Base-by-base conservation (phyloP, 495 filamentous ascomycete species). In the Penicillium salamii region DNA sequence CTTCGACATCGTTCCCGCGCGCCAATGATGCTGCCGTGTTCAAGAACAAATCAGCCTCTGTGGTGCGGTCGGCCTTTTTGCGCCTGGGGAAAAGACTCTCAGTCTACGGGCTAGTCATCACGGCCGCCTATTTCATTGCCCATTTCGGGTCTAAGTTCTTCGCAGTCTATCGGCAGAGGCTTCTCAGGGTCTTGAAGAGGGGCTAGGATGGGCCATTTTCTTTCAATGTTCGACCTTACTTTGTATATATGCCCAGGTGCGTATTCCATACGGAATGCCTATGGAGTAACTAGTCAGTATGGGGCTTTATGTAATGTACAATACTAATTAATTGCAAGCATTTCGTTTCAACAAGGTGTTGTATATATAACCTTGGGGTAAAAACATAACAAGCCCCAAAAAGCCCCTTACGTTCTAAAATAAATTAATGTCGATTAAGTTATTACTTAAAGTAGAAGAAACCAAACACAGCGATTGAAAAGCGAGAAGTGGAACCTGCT, bases 1-100 rank as follows among this genome's bases (percentile, higher is more conserved):
- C 54, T 1, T 36, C 35, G 1, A 42, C 33, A 13, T 33, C 48
- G 3, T 62, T 62, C 42, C 55, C 58, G 17, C 42, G 44, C 7
- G 42, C 36, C 18, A 39, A 39, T 39, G 36, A 39, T 21, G 36
- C 36, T 32, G 42, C 37, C 12, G 19, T 50, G 13, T 51, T 50
- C 20, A 35, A 29, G 23, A 20, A 47, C 36, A 51, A 55, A 21
- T 39, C 36, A 4, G 36, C 36, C 14, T 12, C 36, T n/a, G 36
- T 39, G 14, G 18, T 20, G 36, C 36, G 36, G 1, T 14, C 36
- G 11, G 36, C 36, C 3, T 39, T 39, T 9, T 18, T 39, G 4
- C 36, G 36, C 18, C 20, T 39, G 2, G 36, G 18, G 18, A 39
- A 23, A 18, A 39, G 21, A 18, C 9, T 39, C 11, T 9, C 18